Base-by-base conservation (phyloP, 371 early-diverging fungal genomes). In the Dichotomocladium elegans region DNA sequence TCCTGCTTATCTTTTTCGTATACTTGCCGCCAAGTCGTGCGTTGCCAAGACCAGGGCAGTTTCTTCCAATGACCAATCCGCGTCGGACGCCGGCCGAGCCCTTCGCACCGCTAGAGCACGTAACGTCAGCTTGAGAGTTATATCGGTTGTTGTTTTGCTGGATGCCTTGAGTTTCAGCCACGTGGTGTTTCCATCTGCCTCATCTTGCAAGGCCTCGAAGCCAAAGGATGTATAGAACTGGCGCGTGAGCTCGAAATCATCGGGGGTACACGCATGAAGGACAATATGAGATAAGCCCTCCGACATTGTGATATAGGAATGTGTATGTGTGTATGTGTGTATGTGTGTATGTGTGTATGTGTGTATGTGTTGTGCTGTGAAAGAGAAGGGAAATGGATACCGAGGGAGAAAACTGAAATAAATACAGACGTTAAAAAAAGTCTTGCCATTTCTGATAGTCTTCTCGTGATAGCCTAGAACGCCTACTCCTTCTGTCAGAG, bases 191-290 rank as follows among this genome's bases (percentile, higher is more conserved):
- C 26, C 6, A 44, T 44, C 28, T 14, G 26, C 27, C 21, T 26
- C 45, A 9, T 27, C 45, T 4, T 44, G 28, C 6, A 55, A 47
- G 17, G 62, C 62, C 27, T 62, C 64, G 53, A 86, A 84, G 11
- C 88, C 89, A 37, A 89, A 57, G 15, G 58, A 25, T 22, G 57
- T 41, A 53, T 89, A 89, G 53, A 89, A 87, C 4, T 58, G 57
- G 11, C 79, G 42, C 0, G 81, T 67, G 15, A 56, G 47, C 24
- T 74, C 58, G 31, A 71, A 72, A 33, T 54, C 50, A 11, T 51
- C 58, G 29, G 46, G 41, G 34, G 55, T 53, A 22, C 70, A 66
- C 10, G 86, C 83, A 43, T 66, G 68, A 17, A 86, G 62, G 14
- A 70, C 68, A 45, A 86, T 50, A 50, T 85, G 82, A 17, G 85